Conservation (phyloP, 345 rosid species). For the Populus nigra region DNA sequence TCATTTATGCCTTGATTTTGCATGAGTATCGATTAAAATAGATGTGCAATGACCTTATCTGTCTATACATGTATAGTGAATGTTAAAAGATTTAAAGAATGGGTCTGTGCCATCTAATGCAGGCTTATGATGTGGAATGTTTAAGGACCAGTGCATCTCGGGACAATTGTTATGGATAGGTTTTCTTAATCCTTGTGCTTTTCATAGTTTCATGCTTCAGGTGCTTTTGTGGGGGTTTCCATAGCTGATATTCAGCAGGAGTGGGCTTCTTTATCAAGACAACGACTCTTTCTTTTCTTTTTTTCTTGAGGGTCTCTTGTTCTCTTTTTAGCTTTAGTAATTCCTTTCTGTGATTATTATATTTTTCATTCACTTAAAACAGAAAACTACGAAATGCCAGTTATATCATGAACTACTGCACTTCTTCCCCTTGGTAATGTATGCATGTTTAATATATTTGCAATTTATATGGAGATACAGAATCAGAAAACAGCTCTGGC, state of each 20-base stretch:
- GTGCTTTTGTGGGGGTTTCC: background rate
- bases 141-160: background rate
- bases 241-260: background rate
- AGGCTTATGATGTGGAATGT: background rate
- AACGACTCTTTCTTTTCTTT: no score
- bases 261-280: background rate
- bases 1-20: background rate
- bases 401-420: background rate
- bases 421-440: background rate
- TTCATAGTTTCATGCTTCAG: background rate
- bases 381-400: background rate
- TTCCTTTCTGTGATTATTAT: background rate
- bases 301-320: background rate
- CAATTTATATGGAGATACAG: slow-evolving; percentile 29
- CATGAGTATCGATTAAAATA: background rate
- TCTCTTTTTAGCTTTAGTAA: background rate
- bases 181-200: background rate
- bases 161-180: background rate
- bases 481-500: slow-evolving; percentile 40
- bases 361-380: background rate
- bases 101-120: background rate
- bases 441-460: slow-evolving; percentile 2
- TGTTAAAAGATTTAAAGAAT: background rate
- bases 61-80: background rate
- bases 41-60: background rate